These are phyloP conservation scores for Curvularia verruculosa DNA, from an alignment of 2,329 filamentous ascomycete species.

Conservation along the genomic window DNA sequence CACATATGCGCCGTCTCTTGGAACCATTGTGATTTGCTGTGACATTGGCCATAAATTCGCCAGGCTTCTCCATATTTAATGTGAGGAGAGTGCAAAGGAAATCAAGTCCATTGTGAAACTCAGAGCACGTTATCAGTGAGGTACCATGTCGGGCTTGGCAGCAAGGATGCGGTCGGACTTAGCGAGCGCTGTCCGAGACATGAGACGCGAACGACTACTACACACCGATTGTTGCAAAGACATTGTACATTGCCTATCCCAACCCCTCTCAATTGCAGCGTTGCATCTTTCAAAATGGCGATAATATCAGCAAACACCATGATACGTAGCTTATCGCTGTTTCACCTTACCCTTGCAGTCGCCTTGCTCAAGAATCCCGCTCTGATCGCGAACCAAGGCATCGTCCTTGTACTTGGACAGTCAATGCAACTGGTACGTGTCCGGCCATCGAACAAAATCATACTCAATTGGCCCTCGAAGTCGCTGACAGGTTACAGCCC, in stretches of 20 bases:
- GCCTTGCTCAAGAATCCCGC: conserved; percentile 79
- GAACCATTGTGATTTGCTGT: background rate
- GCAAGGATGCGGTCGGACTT: conserved; percentile 16
- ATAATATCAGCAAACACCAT: conserved; percentile 81
- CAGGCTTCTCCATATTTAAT: conserved; percentile 18
- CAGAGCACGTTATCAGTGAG: conserved; percentile 2
- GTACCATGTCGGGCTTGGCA: conserved; percentile 10
- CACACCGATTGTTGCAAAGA: background rate
- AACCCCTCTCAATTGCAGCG: background rate
- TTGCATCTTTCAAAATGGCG: conserved; percentile 64
- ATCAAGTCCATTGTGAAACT: background rate
- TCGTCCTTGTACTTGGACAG: conserved; percentile 83
- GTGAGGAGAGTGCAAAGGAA: background rate
- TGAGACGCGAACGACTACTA: conserved; percentile 4
- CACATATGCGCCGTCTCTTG: conserved; percentile 3
- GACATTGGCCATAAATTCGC: background rate
- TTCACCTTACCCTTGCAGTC: conserved; percentile 82
- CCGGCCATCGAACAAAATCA: background rate
- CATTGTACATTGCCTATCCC: conserved; percentile 1
- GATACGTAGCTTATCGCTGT: conserved; percentile 80
- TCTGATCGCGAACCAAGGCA: conserved; percentile 75
- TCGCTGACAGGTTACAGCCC: conserved; percentile 55
- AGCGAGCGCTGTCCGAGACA: background rate
- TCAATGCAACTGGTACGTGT: conserved; percentile 76
- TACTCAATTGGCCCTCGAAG: background rate